Percentiles rank a stretch among this genome's conserved stretches.
phyloP scores from a whole-genome alignment of 208 protist genomes.

The Crithidia acanthocephali region DNA sequence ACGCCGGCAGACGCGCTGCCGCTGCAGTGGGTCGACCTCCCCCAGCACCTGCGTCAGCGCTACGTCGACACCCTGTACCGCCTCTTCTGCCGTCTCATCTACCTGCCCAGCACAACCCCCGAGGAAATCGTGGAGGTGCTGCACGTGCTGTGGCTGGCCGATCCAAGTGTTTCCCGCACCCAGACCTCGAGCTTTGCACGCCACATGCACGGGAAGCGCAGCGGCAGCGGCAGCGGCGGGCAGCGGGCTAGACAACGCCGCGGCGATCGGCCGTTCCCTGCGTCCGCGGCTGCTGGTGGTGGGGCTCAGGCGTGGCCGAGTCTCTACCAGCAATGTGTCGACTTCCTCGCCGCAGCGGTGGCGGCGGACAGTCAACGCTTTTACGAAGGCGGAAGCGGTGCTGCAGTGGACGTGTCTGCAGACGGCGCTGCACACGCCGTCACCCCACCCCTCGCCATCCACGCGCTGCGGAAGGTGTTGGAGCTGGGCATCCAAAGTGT shows the following conservation, averaged over 20 bases:
- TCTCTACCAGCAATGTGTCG: not conserved
- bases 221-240: not conserved
- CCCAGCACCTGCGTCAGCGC: slow-evolving; percentile 18
- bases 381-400: not conserved
- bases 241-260: not conserved
- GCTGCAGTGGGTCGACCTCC: slow-evolving; percentile 11
- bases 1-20: not conserved
- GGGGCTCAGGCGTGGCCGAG: slow-evolving; percentile 5
- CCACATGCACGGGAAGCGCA: too few species aligned
- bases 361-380: not conserved
- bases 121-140: slow-evolving; percentile 29
- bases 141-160: slow-evolving; percentile 34
- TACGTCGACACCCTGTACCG: slow-evolving; percentile 33
- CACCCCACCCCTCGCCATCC: not conserved
- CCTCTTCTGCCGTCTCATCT: slow-evolving; percentile 14
- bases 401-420: not conserved
- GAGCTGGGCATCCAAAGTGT: not conserved
- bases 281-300: not conserved
- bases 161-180: slow-evolving; percentile 14
- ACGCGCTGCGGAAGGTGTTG: not conserved
- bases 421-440: not conserved
- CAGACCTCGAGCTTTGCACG: not conserved
- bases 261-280: not conserved
- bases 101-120: slow-evolving; percentile 2
- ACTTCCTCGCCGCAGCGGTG: not conserved